phyloP scores from a whole-genome alignment of 441 rosid genomes.

The Capsella rubella region DNA sequence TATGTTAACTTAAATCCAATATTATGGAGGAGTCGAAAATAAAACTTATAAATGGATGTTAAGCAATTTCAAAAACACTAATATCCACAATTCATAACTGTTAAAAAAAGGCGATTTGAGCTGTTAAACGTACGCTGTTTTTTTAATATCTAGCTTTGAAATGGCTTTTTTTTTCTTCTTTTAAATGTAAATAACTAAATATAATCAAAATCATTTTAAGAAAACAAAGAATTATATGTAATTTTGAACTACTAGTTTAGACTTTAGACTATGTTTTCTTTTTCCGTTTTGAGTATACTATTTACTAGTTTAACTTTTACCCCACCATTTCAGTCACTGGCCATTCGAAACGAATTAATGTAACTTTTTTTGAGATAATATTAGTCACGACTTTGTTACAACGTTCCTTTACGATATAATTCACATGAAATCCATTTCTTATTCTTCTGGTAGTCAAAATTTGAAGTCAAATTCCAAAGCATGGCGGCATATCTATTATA shows the following conservation, averaged over 20 bases:
- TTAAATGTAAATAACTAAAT: background rate
- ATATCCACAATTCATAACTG: background rate
- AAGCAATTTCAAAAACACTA: background rate
- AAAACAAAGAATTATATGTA: background rate
- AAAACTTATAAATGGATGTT: background rate
- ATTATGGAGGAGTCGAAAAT: background rate
- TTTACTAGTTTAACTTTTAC: background rate
- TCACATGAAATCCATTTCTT: constrained; percentile 16
- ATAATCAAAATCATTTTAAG: background rate
- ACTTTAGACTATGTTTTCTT: background rate
- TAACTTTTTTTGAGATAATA: background rate
- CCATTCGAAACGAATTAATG: background rate
- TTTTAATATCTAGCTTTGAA: background rate
- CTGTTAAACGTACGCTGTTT: no score
- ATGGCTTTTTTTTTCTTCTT: no score
- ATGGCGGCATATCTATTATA: constrained; percentile 23
- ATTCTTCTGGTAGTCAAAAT: constrained; percentile 9
- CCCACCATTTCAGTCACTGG: background rate
- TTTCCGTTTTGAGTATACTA: background rate
- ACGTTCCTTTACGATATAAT: background rate
- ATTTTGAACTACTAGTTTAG: background rate
- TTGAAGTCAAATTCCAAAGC: constrained; percentile 38
- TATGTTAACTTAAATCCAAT: no score
- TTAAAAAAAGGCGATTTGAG: background rate
- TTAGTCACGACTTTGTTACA: background rate